Evolutionary conservation across 768 basidiomycete species (phyloP).

Genomic region (Mrakia frigida): DNA sequence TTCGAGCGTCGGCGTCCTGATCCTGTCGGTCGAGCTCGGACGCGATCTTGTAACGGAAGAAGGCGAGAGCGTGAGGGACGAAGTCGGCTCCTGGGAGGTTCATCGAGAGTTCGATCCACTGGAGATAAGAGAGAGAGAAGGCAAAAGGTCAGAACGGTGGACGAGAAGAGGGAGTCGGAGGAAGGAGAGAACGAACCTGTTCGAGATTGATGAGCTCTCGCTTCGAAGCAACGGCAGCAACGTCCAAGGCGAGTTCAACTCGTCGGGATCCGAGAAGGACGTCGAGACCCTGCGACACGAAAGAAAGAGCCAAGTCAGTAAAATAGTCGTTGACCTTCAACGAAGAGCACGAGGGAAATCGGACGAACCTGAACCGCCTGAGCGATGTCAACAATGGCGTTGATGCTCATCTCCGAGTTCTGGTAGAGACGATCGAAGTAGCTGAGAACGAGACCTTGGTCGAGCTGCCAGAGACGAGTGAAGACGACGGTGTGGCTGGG

Average conservation of each 20-base stretch:
- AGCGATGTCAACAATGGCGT: constrained; percentile 87
- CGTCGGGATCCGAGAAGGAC: constrained; percentile 84
- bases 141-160: background rate
- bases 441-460: constrained; percentile 75
- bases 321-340: background rate
- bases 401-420: constrained; percentile 87
- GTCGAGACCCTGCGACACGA: constrained; percentile 51
- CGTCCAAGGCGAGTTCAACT: constrained; percentile 83
- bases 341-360: constrained; percentile 19
- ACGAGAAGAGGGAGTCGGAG: background rate
- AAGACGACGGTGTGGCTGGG: constrained; percentile 95
- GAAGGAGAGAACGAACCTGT: constrained; percentile 43
- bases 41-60: constrained; percentile 88
- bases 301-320: background rate
- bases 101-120: constrained; percentile 90
- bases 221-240: constrained; percentile 86
- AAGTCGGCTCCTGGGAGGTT: constrained; percentile 76
- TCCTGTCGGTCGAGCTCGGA: constrained; percentile 69
- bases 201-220: constrained; percentile 91
- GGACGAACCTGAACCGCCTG: constrained; percentile 78
- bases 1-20: constrained; percentile 59
- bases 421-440: constrained; percentile 89
- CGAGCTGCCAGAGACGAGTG: constrained; percentile 90
- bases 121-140: background rate
- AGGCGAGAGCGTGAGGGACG: constrained; percentile 76